Conservation (phyloP, 805 yeast species). For the Novakomyces olei region DNA sequence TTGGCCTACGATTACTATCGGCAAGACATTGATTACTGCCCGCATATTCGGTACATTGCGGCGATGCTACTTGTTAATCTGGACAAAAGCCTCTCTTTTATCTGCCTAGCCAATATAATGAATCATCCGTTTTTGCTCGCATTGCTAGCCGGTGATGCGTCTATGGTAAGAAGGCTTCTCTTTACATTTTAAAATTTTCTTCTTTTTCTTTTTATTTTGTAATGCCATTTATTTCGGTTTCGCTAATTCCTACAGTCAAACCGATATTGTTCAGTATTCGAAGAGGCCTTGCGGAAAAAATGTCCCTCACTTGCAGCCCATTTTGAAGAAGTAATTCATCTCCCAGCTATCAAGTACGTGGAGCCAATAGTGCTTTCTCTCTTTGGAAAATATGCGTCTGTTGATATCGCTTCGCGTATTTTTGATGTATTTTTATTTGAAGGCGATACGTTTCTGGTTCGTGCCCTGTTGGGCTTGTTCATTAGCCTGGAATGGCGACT, state of each 20-base stretch:
- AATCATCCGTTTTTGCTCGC: slow-evolving; percentile 1
- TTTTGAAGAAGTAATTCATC: neutral
- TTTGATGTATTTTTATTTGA: slow-evolving; percentile 1
- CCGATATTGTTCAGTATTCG: too few relatives aligned
- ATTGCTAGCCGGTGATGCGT: neutral
- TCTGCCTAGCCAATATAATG: neutral
- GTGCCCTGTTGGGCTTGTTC: neutral
- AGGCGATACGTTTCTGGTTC: neutral
- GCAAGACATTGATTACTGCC: neutral
- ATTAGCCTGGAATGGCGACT: neutral
- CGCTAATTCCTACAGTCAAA: too few relatives aligned
- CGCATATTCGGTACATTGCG: neutral
- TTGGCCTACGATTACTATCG: neutral
- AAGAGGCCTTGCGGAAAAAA: neutral
- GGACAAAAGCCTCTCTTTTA: slow-evolving; percentile 1
- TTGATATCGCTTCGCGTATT: slow-evolving; percentile 1
- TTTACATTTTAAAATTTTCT: neutral
- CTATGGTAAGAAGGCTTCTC: neutral
- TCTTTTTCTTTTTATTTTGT: too few relatives aligned
- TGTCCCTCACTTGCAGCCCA: neutral
- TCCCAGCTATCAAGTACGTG: neutral
- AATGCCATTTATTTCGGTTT: too few relatives aligned
- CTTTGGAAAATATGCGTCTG: neutral
- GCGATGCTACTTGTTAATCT: slow-evolving; percentile 1
- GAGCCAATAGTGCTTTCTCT: neutral